Conservation (phyloP, 768 basidiomycete genomes). For the Cubamyces lactineus region DNA sequence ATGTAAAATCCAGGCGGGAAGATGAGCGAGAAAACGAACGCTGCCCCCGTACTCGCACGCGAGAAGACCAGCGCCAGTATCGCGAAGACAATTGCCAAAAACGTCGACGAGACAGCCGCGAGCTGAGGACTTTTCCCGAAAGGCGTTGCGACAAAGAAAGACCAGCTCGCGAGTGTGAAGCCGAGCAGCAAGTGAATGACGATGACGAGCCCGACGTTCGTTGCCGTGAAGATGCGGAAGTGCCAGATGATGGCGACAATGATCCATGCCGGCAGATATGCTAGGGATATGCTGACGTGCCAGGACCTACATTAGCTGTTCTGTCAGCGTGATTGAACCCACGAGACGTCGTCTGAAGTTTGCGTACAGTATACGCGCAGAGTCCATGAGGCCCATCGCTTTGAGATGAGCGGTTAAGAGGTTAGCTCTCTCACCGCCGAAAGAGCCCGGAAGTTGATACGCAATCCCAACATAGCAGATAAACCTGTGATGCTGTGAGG, state of each 20-base stretch:
- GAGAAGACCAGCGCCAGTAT: constrained; percentile 64
- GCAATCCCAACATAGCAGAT: constrained; percentile 72
- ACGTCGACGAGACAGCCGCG: constrained; percentile 67
- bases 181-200: constrained; percentile 69
- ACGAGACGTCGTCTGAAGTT: too few species aligned
- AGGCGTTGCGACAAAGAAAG: constrained; percentile 68
- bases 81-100: constrained; percentile 66
- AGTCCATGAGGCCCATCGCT: constrained; percentile 78
- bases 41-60: constrained; percentile 42
- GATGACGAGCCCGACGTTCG: constrained; percentile 62
- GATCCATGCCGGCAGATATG: constrained; percentile 80
- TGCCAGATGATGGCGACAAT: constrained; percentile 68
- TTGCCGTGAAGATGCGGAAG: constrained; percentile 63
- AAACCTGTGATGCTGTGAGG: constrained; percentile 46
- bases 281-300: constrained; percentile 66
- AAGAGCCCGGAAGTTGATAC: constrained; percentile 77
- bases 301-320: constrained; percentile 42
- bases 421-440: constrained; percentile 65
- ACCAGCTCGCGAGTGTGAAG: constrained; percentile 68
- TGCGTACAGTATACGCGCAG: constrained; percentile 62
- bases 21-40: constrained; percentile 66
- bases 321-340: too few species aligned
- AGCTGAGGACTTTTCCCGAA: constrained; percentile 77
- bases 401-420: constrained; percentile 73
- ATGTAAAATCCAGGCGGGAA: constrained; percentile 81